These are phyloP conservation scores for Tothia fuscella DNA, from an alignment of 2,329 filamentous ascomycete genomes.

Conservation along the genomic window DNA sequence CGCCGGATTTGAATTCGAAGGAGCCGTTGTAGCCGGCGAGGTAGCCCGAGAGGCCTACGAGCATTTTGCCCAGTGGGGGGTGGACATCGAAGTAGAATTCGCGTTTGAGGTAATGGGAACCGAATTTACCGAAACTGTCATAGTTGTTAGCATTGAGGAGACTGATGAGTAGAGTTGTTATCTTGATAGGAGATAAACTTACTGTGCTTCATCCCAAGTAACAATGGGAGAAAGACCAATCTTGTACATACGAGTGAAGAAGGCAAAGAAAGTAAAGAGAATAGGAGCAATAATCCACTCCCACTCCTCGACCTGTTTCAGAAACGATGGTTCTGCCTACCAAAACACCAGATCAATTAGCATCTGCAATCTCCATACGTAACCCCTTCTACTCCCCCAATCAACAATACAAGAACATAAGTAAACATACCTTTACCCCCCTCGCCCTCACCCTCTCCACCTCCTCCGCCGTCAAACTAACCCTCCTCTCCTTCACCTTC, in stretches of 20 bases:
- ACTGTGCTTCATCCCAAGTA: conserved; percentile 68
- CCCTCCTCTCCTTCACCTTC: too few species aligned
- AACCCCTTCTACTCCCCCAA: background rate
- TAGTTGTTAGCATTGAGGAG: conserved; percentile 17
- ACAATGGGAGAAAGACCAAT: conserved; percentile 59
- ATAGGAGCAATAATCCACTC: conserved; percentile 53
- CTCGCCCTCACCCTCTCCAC: background rate
- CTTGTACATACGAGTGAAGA: conserved; percentile 57
- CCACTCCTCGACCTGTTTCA: conserved; percentile 50
- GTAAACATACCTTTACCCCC: conserved; percentile 9
- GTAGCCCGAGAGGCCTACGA: conserved; percentile 91
- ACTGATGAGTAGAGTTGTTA: background rate
- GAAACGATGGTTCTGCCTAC: conserved; percentile 38
- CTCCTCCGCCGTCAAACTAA: too few species aligned
- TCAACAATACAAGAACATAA: background rate
- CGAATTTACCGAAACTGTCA: conserved; percentile 83
- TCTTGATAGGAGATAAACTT: conserved; percentile 23
- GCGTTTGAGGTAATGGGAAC: conserved; percentile 96
- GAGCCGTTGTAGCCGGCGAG: conserved; percentile 97
- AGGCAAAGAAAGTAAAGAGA: conserved; percentile 49
- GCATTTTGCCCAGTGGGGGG: conserved; percentile 94
- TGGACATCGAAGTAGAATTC: conserved; percentile 99
- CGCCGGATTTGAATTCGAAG: conserved; percentile 98
- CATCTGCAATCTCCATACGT: background rate
- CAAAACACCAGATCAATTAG: background rate